Evolutionary conservation across 441 rosid species (phyloP), one percentile per base, ranked within the genome.

Genomic region (Raphanus hybrid): DNA sequence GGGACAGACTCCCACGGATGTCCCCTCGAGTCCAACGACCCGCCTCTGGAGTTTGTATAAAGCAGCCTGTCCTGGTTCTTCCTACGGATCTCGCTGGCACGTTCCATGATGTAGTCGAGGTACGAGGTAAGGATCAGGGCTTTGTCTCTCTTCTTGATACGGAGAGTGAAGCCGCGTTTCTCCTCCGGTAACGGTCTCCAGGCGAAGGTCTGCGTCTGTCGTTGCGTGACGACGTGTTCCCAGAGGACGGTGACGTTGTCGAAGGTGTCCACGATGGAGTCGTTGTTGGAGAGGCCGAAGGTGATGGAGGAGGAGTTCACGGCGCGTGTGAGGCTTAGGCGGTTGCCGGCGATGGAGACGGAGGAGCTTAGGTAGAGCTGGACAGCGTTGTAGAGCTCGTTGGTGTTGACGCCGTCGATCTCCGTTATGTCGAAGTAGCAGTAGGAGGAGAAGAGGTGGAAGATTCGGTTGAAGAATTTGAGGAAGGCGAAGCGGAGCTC

Each of bases 1-100:
- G 94, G 88, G 4, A 93, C 98, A 0, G 92, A 91, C 12, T 90
- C 98, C 98, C 98, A 91, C 0, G 97, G 97, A 81, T 92, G 89
- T 5, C 96, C 97, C 64, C 94, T 84, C 0, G 93, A 84, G 60
- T 92, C 96, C 62, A 90, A 39, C 50, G 94, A 91, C 23, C 97
- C 96, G 8, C 98, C 95, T 48, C 95, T 80, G 0, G 95, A 87
- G 61, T 91, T 93, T 0, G 98, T 93, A 62, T 91, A 93, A 72
- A 93, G 71, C n/a, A 89, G 75, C 70, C 95, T 57, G 11, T 92
- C 92, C 62, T 86, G 91, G 74, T 81, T 91, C 69, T 69, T 85
- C 77, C 34, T 29, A 29, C 39, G 80, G 48, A 93, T 90, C 9
- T 91, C 96, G 50, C 61, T 83, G 8, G 98, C 93, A 67, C 57